Base-by-base conservation (phyloP, 78 protist species). In the Cyanophora paradoxa region DNA sequence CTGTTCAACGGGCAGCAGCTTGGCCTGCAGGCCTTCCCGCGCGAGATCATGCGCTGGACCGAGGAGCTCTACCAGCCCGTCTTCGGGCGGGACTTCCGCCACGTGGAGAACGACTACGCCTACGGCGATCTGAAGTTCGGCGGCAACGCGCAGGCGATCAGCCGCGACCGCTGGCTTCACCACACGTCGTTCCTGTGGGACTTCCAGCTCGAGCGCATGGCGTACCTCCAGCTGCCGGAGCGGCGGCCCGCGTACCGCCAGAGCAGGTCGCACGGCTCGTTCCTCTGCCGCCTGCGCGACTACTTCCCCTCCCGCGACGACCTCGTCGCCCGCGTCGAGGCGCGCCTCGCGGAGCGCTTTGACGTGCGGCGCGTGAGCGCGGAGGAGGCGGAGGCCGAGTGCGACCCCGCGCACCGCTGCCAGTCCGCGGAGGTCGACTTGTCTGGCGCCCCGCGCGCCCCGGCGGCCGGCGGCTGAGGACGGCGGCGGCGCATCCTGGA, bases 91-190 rank as follows among this genome's bases (percentile, higher is more conserved):
- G 20, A 31, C 31, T 67, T 67, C 13, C 19, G 0, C 7, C 16
- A 22, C 16, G 28, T 7, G 14, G 73, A 52, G 1, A 30, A 46
- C 41, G 61, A 67, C 56, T 40, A 67, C 59, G 41, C 42, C 58
- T 0, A 44, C 2, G 57, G 58, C 37, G 42, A 44, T 17, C 44
- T 11, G 16, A 67, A 67, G 28, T 26, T 44, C 3, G 73, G 61
- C 14, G 73, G 73, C 42, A 67, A 67, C 31, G 73, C 73, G n/a
- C 73, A 67, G 73, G 6, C 39, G 41, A 67, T 67, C 46, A 31
- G 40, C 0, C 54, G 73, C 46, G 46, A 46, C 11, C 73, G 73
- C 31, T 67, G 73, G 73, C 39, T 67, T 7, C 73, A 67, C 41
- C 73, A 67, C 59, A 67, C 73, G 7, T 67, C 73, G 4, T 48